phyloP scores from a whole-genome alignment of 306 rosid species.

The Inga leiocalycina region DNA sequence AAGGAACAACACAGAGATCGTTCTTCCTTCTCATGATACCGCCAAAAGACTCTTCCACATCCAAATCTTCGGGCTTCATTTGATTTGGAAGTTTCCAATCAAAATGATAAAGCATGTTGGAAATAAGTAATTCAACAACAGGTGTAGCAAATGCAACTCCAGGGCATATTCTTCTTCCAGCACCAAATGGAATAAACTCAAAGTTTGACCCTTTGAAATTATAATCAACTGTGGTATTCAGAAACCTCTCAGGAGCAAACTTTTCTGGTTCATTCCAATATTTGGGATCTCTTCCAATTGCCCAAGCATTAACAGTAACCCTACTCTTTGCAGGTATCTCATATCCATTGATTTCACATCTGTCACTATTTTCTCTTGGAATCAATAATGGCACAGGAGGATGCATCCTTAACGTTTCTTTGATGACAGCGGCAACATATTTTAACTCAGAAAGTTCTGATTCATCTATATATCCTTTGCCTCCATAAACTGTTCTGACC shows the following conservation, averaged over 20 bases:
- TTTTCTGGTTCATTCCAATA: neutral
- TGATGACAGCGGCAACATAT: neutral
- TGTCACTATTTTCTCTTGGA: neutral
- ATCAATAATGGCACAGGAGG: neutral
- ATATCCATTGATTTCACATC: neutral
- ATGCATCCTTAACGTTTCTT: neutral
- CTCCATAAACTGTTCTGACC: neutral
- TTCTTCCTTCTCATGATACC: neutral
- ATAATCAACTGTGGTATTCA: neutral
- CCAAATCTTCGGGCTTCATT: neutral
- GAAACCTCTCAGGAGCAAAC: neutral
- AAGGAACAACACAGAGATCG: neutral
- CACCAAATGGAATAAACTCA: neutral
- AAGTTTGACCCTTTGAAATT: neutral
- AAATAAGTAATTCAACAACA: neutral
- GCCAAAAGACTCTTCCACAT: neutral
- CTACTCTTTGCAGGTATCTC: neutral
- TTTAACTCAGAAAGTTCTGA: neutral
- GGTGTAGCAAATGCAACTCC: neutral
- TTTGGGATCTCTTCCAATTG: neutral
- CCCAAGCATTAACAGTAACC: neutral
- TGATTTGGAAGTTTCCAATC: neutral
- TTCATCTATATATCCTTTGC: neutral
- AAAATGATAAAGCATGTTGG: neutral
- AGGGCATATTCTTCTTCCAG: neutral